These are phyloP conservation scores for Vitis cinerea DNA, from an alignment of 164 flowering plant genomes.

Conservation along the genomic window DNA sequence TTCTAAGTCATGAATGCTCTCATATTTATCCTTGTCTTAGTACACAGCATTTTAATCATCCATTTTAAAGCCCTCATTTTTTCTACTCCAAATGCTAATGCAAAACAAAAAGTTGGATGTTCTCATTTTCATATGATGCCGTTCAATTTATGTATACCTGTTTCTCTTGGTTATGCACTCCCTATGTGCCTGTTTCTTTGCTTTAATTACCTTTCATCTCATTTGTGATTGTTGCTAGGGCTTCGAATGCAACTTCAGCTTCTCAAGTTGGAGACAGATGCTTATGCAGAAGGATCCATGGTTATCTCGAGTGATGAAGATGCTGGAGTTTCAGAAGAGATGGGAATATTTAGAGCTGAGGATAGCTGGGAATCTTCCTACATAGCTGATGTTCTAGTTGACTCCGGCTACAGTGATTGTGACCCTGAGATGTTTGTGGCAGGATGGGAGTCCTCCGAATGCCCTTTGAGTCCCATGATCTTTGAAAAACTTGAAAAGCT, in stretches of 20 bases:
- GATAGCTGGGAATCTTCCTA: constrained; percentile 40
- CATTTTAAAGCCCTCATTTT: no score
- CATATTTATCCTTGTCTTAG: not conserved
- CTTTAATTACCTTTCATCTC: not conserved
- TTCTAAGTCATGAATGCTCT: not conserved
- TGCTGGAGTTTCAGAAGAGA: constrained; percentile 21
- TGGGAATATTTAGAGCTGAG: not conserved
- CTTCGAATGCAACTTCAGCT: constrained; percentile 68
- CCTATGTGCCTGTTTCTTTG: no score
- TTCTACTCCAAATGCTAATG: no score
- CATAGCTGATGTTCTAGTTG: constrained; percentile 33
- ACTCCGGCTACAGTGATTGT: constrained; percentile 27
- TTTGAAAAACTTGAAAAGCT: constrained; percentile 59
- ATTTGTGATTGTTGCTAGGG: constrained; percentile 24
- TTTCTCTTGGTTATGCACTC: no score
- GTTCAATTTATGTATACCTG: no score
- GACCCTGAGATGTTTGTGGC: constrained; percentile 29
- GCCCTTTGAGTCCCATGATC: constrained; percentile 35
- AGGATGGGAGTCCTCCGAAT: constrained; percentile 37
- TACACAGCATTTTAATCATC: not conserved
- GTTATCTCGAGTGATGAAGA: constrained; percentile 47
- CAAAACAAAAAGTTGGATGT: no score
- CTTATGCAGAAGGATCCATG: constrained; percentile 32
- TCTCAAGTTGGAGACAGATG: constrained; percentile 54
- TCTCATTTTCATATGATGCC: no score